phyloP scores from a whole-genome alignment of 495 filamentous ascomycete species.

The Penicillium psychrofluorescens region DNA sequence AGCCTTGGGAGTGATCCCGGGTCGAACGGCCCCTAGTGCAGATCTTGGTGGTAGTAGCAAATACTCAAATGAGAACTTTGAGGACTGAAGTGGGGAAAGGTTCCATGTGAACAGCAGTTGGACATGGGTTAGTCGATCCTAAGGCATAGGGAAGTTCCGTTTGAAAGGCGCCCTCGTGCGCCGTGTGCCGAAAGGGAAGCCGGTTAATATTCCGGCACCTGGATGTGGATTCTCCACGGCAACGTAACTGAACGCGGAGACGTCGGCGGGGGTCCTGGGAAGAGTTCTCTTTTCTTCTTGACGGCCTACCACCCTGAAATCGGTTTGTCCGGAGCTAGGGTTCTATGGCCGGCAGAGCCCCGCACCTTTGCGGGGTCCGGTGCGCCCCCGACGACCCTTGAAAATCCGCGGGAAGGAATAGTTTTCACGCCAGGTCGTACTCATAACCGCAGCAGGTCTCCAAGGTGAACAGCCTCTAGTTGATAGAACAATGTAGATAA shows the following conservation, averaged over 20 bases:
- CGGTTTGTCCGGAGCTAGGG: too few species aligned
- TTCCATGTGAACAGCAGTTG: conserved; percentile 65
- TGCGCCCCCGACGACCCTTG: too few species aligned
- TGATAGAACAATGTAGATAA: too few species aligned
- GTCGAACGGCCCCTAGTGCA: conserved; percentile 63
- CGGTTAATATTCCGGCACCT: conserved; percentile 65
- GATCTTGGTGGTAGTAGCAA: conserved; percentile 71
- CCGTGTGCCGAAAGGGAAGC: conserved; percentile 60
- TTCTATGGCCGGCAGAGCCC: too few species aligned
- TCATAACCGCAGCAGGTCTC: too few species aligned
- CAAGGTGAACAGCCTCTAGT: too few species aligned
- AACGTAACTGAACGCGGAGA: conserved; percentile 59
- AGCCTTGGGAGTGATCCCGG: conserved; percentile 60
- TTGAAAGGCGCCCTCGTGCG: conserved; percentile 53
- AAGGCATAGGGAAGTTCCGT: conserved; percentile 60
- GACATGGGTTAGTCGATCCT: conserved; percentile 64
- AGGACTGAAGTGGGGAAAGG: conserved; percentile 67
- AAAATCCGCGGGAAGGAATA: too few species aligned
- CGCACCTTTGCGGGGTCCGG: too few species aligned
- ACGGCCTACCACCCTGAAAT: too few species aligned
- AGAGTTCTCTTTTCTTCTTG: conserved; percentile 54
- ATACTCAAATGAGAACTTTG: conserved; percentile 71
- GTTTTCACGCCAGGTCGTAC: too few species aligned
- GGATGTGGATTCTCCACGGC: conserved; percentile 58
- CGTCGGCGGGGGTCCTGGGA: conserved; percentile 51